Percentiles rank a stretch among this genome's conserved stretches.
These are phyloP conservation scores for Punica granatum DNA, from an alignment of 345 rosid species.

Conservation along the genomic window DNA sequence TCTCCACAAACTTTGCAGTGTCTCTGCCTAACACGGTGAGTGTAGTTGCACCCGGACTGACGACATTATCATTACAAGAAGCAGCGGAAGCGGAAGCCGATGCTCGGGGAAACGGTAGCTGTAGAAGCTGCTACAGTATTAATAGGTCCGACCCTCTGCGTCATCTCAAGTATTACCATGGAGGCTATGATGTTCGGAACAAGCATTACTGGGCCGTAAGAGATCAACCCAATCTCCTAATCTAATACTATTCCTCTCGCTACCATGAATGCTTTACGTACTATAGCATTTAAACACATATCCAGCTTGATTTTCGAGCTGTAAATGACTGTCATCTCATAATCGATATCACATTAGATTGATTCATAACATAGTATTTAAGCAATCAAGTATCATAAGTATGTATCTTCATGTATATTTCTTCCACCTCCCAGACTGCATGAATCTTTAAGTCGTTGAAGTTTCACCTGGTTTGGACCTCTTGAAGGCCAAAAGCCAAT, in stretches of 20 bases:
- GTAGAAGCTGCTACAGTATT: constrained; percentile 14
- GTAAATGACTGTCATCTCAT: no score
- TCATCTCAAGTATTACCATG: constrained; percentile 40
- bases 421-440: no score
- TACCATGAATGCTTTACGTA: no score
- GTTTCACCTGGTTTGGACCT: no score
- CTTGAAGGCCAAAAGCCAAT: no score
- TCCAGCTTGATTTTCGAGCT: no score
- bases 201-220: constrained; percentile 77
- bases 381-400: no score
- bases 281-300: no score
- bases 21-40: background rate
- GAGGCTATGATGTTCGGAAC: constrained; percentile 40
- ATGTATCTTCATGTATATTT: no score
- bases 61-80: no score
- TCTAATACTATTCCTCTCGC: background rate
- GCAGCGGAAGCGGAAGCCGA: background rate
- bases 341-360: no score
- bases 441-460: background rate
- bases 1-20: background rate
- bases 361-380: no score
- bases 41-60: background rate
- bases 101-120: background rate
- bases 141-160: constrained; percentile 56
- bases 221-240: background rate